Base-by-base conservation (phyloP, 495 filamentous ascomycete species). In the Hamigera avellanea region DNA sequence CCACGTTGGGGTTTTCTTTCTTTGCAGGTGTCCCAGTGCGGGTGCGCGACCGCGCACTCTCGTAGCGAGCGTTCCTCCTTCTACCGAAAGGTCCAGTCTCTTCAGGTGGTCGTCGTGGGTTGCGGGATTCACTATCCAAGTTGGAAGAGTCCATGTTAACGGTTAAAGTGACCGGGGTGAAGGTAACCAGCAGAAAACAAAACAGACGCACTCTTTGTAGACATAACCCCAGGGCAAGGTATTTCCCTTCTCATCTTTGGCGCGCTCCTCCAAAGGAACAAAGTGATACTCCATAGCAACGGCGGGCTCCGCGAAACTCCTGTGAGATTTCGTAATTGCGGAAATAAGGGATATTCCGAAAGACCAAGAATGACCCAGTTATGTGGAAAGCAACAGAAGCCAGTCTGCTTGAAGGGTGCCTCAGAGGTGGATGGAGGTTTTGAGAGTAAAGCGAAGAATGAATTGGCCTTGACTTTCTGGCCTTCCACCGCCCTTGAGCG, bases 1-100 rank as follows among this genome's bases (percentile, higher is more conserved):
- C 61, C 1, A 78, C 57, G 39, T 67, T 73, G 26, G 68, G 59
- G 43, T 76, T 72, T 46, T 77, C 75, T 46, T 70, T 65, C 48
- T 71, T 70, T 8, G 70, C 69, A 8, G 75, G 69, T 12, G 76
- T 78, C 13, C 69, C 69, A 14, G 74, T 77, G 15, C 70, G 64
- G 43, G 71, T 76, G 25, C 73, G 60, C n/a, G 71, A 60, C 50
- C 68, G 53, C 37, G 70, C 50, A 39, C 62, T 50, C 43, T 68
- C 54, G 49, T 69, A 66, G 54, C 69, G 64, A 28, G 66, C 59
- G 35, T 64, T 72, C 25, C 66, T 56, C 43, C 68, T 56, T 39
- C 60, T 67, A 39, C 77, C 77, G 49, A 81, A 81, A 6, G 77
- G 73, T 8, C 77, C 77, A 42, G 62, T 69, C 57, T 80, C 77